Percentiles rank a stretch among this genome's conserved stretches.
Evolutionary conservation across 345 rosid genomes (phyloP).

Genomic region (Brassica incana): DNA sequence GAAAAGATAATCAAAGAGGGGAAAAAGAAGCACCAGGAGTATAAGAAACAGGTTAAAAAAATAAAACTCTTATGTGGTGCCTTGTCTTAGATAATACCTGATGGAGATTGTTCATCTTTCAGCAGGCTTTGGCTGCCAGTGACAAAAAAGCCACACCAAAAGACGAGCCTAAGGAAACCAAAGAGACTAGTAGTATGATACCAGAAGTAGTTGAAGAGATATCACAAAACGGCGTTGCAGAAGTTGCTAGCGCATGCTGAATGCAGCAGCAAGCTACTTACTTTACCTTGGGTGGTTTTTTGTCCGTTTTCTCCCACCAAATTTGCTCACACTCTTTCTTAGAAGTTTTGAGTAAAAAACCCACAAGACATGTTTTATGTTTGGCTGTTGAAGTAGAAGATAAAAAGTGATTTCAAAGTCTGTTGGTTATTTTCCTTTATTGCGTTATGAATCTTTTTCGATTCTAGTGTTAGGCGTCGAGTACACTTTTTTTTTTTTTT

Average conservation of each 20-base stretch:
- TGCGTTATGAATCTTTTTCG: background rate
- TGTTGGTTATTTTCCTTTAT: background rate
- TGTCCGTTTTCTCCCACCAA: background rate
- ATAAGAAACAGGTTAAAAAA: constrained; percentile 51
- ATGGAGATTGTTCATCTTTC: background rate
- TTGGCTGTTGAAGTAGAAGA: background rate
- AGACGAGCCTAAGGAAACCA: background rate
- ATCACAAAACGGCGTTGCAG: constrained; percentile 5
- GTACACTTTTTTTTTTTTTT: too few species aligned
- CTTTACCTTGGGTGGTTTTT: background rate
- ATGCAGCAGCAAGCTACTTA: background rate
- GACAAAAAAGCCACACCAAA: constrained; percentile 13
- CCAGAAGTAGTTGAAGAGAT: constrained; percentile 1
- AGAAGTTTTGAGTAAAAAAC: background rate
- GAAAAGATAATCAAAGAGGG: constrained; percentile 52
- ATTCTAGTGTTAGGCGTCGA: background rate
- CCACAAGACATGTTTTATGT: background rate
- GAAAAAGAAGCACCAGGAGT: constrained; percentile 47
- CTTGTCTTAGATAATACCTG: background rate
- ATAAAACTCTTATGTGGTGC: background rate
- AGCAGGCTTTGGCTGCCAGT: constrained; percentile 18
- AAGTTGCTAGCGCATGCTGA: constrained; percentile 14
- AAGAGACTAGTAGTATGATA: background rate
- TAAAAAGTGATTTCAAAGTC: background rate
- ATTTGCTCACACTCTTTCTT: background rate